Conservation (phyloP, 352 stramenopile genomes). For the Pythium sp. region DNA sequence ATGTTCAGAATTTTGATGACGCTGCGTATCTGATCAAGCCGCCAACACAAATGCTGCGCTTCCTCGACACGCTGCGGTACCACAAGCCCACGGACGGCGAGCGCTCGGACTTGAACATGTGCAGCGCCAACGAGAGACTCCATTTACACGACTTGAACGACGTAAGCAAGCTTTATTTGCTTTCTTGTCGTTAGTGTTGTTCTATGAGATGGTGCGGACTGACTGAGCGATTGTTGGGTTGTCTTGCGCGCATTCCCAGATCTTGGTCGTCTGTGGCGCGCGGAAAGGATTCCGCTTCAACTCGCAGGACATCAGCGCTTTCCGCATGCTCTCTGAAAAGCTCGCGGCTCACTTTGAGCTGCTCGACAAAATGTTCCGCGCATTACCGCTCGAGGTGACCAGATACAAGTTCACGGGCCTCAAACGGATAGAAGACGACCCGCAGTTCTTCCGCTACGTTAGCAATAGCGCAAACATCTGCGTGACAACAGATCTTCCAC, state of each 20-base stretch:
- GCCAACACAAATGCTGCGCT: constrained; percentile 78
- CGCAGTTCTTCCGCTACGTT: constrained; percentile 20
- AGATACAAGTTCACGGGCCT: constrained; percentile 56
- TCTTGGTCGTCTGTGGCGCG: constrained; percentile 70
- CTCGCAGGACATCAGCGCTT: constrained; percentile 61
- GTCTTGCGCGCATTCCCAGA: constrained; percentile 24
- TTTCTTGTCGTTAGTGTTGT: neutral
- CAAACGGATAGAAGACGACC: constrained; percentile 63
- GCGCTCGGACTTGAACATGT: constrained; percentile 63
- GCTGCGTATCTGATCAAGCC: constrained; percentile 63
- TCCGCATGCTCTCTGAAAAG: constrained; percentile 47
- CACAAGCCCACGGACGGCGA: constrained; percentile 80
- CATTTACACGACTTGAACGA: constrained; percentile 76
- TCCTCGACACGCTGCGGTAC: constrained; percentile 81
- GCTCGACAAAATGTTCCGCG: constrained; percentile 51
- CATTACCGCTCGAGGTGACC: constrained; percentile 55
- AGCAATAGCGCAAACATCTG: neutral
- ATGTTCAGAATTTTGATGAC: constrained; percentile 66
- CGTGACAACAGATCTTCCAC: constrained; percentile 14
- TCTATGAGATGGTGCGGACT: neutral
- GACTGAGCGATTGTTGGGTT: neutral
- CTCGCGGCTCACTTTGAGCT: constrained; percentile 50
- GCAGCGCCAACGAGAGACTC: constrained; percentile 67
- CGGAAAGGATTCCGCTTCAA: constrained; percentile 80
- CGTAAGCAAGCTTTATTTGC: constrained; percentile 29